Evolutionary conservation across 1,284 basidiomycete species (phyloP).

Genomic region (Fistulinella cinereoalba): DNA sequence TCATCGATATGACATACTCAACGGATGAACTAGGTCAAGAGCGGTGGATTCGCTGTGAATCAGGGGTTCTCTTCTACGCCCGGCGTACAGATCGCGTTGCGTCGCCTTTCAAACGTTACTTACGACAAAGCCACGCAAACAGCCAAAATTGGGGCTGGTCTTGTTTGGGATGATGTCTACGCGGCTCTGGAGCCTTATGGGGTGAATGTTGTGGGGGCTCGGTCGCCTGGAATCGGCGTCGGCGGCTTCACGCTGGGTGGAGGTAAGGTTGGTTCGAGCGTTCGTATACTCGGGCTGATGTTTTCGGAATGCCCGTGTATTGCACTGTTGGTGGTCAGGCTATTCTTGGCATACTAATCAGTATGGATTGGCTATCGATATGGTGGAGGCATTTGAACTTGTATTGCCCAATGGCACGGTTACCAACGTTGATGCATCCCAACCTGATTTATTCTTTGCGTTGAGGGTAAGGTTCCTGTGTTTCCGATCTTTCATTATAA

Average conservation of each 20-base stretch:
- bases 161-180: constrained; percentile 44
- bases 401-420: constrained; percentile 49
- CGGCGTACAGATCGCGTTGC: constrained; percentile 26
- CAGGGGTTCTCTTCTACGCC: constrained; percentile 36
- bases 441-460: constrained; percentile 47
- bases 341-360: constrained; percentile 56
- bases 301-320: constrained; percentile 8
- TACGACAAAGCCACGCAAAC: constrained; percentile 39
- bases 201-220: constrained; percentile 45
- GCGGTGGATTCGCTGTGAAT: constrained; percentile 46
- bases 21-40: constrained; percentile 41
- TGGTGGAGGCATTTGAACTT: constrained; percentile 45
- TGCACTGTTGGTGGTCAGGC: constrained; percentile 40
- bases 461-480: constrained; percentile 35
- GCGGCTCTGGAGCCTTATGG: constrained; percentile 42
- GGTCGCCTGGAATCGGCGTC: constrained; percentile 47
- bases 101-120: constrained; percentile 14
- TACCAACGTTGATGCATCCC: constrained; percentile 37
- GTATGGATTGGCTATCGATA: constrained; percentile 51
- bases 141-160: constrained; percentile 32
- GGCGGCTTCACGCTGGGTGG: constrained; percentile 38
- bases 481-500: constrained; percentile 9
- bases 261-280: constrained; percentile 14
- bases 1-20: not conserved
- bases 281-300: constrained; percentile 2